Evolutionary conservation across 1,284 basidiomycete species (phyloP).

Genomic region (Moniliophthora roreri): DNA sequence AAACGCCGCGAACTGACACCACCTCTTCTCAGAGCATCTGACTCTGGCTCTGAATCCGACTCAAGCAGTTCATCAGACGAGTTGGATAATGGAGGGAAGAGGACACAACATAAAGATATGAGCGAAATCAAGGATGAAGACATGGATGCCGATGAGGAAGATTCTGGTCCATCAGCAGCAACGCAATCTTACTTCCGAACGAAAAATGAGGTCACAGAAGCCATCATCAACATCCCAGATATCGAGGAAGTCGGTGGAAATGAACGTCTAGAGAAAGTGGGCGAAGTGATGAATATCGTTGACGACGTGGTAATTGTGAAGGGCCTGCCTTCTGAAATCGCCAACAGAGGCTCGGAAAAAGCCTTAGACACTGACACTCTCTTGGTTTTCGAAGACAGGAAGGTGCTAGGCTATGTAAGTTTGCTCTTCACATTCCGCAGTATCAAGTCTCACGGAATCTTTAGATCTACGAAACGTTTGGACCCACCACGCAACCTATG

Average conservation of each 20-base stretch:
- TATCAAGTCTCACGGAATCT: slow-evolving; percentile 12
- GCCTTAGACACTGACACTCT: slow-evolving; percentile 85
- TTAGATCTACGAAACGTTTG: slow-evolving; percentile 89
- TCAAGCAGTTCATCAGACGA: slow-evolving; percentile 22
- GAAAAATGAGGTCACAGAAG: slow-evolving; percentile 61
- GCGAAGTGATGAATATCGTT: slow-evolving; percentile 72
- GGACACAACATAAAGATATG: slow-evolving; percentile 18
- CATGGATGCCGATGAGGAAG: slow-evolving; percentile 48
- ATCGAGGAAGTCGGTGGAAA: slow-evolving; percentile 55
- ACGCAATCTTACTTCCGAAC: slow-evolving; percentile 52
- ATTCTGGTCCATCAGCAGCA: slow-evolving; percentile 36
- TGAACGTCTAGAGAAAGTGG: slow-evolving; percentile 68
- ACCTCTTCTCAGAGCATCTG: slow-evolving; percentile 31
- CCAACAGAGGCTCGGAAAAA: slow-evolving; percentile 47
- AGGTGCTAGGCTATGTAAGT: slow-evolving; percentile 81
- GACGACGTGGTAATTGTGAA: slow-evolving; percentile 70
- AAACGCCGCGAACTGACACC: not conserved
- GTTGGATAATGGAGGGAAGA: slow-evolving; percentile 13
- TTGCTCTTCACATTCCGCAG: slow-evolving; percentile 6
- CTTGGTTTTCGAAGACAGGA: slow-evolving; percentile 81
- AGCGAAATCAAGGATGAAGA: slow-evolving; percentile 31
- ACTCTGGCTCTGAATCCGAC: slow-evolving; percentile 27
- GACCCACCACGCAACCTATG: slow-evolving; percentile 80
- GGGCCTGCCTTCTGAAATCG: slow-evolving; percentile 47
- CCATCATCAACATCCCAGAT: slow-evolving; percentile 52